Conservation (phyloP, 768 basidiomycete genomes). For the Pholiota molesta region DNA sequence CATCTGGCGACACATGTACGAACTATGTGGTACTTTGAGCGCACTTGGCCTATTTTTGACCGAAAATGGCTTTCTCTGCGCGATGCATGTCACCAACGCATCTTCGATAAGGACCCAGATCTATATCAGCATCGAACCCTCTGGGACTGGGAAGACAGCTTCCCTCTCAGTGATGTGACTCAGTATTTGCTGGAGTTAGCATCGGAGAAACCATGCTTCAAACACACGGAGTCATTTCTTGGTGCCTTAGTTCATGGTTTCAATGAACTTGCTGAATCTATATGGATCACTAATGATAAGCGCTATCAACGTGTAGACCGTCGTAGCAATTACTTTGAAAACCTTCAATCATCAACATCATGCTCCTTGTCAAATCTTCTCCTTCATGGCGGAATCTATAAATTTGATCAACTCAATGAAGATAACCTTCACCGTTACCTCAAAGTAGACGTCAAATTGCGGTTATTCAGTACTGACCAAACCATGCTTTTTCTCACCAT, state of each 20-base stretch:
- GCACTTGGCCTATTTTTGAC: not conserved
- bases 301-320: not conserved
- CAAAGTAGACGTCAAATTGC: not conserved
- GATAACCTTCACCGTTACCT: not conserved
- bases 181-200: conserved; percentile 7
- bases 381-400: not conserved
- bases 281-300: not conserved
- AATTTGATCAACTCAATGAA: not conserved
- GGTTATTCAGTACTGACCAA: not conserved
- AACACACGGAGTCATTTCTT: conserved; percentile 12
- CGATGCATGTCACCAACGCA: conserved; percentile 2
- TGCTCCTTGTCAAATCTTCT: not conserved
- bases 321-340: conserved; percentile 1
- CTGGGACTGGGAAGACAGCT: not conserved
- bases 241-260: conserved; percentile 19
- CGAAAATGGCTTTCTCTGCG: conserved; percentile 1
- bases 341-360: not conserved
- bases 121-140: not conserved
- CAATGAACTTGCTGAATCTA: conserved; percentile 13
- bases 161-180: conserved; percentile 16
- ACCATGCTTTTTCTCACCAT: too few species aligned
- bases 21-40: not conserved
- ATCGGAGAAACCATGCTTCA: not conserved
- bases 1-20: not conserved
- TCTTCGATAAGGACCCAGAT: not conserved